phyloP scores from a whole-genome alignment of 768 basidiomycete genomes.

The Mrakia gelida region DNA sequence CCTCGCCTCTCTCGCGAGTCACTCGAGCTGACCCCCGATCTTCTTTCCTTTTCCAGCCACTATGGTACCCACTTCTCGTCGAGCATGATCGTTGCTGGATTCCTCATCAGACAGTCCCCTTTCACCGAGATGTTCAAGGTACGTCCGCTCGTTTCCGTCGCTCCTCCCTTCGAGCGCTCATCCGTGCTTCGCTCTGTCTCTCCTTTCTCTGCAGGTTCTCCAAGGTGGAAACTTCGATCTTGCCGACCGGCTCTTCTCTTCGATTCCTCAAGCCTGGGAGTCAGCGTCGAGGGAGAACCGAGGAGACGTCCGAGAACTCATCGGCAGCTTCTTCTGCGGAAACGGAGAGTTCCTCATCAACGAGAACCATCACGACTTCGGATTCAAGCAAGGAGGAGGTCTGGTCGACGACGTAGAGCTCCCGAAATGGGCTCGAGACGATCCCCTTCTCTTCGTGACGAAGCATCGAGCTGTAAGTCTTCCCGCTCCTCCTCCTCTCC shows the following conservation, averaged over 20 bases:
- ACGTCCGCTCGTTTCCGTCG: not conserved
- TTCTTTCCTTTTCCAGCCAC: too few relatives aligned
- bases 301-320: constrained; percentile 88
- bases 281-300: constrained; percentile 80
- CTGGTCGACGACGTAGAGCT: constrained; percentile 81
- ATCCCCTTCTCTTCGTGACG: constrained; percentile 75
- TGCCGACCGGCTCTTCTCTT: constrained; percentile 50
- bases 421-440: constrained; percentile 81
- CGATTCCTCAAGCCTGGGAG: constrained; percentile 72
- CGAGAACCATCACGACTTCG: constrained; percentile 51
- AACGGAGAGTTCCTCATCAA: constrained; percentile 73
- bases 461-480: constrained; percentile 65
- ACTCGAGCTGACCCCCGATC: too few relatives aligned
- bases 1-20: constrained; percentile 35
- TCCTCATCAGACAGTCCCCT: constrained; percentile 79
- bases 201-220: constrained; percentile 46
- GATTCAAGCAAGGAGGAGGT: constrained; percentile 42
- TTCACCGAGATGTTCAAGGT: constrained; percentile 81
- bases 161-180: constrained; percentile 26
- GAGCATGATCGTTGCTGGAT: constrained; percentile 95
- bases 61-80: constrained; percentile 84
- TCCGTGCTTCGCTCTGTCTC: too few relatives aligned
- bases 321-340: constrained; percentile 57
- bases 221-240: constrained; percentile 87
- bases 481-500: not conserved